These are phyloP conservation scores for Tulasnella sp. DNA, from an alignment of 768 basidiomycete species.

Conservation along the genomic window DNA sequence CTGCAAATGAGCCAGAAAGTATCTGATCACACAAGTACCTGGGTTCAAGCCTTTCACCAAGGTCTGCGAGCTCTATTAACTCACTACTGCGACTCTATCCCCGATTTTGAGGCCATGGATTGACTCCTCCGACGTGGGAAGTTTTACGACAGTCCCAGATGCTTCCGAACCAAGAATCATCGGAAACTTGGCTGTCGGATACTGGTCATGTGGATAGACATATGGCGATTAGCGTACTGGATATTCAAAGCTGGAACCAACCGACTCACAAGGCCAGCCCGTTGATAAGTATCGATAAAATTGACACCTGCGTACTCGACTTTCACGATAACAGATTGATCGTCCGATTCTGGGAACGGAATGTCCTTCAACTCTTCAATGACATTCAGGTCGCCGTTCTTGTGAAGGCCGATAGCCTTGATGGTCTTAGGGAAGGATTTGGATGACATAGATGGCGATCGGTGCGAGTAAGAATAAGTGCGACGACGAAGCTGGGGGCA, in stretches of 20 bases:
- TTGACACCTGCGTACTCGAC: constrained; percentile 73
- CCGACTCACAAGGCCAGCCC: constrained; percentile 34
- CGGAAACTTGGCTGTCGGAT: constrained; percentile 46
- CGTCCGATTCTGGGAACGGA: constrained; percentile 55
- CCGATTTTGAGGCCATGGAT: constrained; percentile 62
- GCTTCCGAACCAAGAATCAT: constrained; percentile 67
- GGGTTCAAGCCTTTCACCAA: neutral
- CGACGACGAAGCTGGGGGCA: too few species aligned
- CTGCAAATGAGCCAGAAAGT: constrained; percentile 41
- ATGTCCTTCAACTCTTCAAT: constrained; percentile 36
- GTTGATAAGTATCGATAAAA: constrained; percentile 76
- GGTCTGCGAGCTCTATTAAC: constrained; percentile 21
- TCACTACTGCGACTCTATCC: constrained; percentile 59
- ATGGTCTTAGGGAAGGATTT: constrained; percentile 30
- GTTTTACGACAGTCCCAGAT: constrained; percentile 60
- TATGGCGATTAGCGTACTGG: constrained; percentile 21
- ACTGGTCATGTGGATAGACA: constrained; percentile 32
- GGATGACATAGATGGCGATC: too few species aligned
- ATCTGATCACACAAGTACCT: constrained; percentile 19
- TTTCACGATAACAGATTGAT: constrained; percentile 49
- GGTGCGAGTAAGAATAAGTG: too few species aligned
- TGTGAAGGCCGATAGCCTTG: constrained; percentile 60
- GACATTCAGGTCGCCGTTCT: constrained; percentile 69
- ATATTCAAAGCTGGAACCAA: too few species aligned
- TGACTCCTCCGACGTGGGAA: constrained; percentile 61